A percentile compares a stretch with the other conserved stretches of the same genome.
phyloP scores from a whole-genome alignment of 768 basidiomycete species.

The Rhodotorula paludigena region DNA sequence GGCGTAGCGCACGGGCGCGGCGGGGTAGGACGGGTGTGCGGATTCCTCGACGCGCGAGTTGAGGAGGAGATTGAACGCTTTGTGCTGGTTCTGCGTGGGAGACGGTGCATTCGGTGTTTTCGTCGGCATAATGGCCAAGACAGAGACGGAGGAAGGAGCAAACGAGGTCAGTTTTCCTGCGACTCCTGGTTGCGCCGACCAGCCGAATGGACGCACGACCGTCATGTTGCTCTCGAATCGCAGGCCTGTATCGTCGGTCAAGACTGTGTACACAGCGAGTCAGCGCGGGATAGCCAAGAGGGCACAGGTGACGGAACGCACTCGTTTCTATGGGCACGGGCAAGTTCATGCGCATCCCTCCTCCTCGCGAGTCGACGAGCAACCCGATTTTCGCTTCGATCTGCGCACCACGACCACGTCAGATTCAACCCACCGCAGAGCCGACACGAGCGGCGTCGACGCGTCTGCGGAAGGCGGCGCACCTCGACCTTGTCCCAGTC shows the following conservation, averaged over 20 bases:
- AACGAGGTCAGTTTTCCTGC: no score
- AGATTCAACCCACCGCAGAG: neutral
- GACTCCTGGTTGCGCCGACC: no score
- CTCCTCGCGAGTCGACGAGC: slow-evolving; percentile 55
- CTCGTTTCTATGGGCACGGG: slow-evolving; percentile 81
- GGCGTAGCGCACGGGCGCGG: slow-evolving; percentile 62
- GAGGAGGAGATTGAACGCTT: slow-evolving; percentile 76
- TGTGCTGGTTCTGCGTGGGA: slow-evolving; percentile 67
- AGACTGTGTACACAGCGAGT: slow-evolving; percentile 53
- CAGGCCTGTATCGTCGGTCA: slow-evolving; percentile 61
- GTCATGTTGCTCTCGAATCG: slow-evolving; percentile 94
- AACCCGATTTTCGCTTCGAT: slow-evolving; percentile 84
- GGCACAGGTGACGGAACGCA: slow-evolving; percentile 50
- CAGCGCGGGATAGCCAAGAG: neutral
- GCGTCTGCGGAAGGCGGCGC: neutral
- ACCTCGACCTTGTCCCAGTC: slow-evolving; percentile 59
- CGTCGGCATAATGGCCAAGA: neutral
- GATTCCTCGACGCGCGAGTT: slow-evolving; percentile 68
- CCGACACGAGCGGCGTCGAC: no score
- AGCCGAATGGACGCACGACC: slow-evolving; percentile 54
- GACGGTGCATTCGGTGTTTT: no score
- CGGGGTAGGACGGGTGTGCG: slow-evolving; percentile 53
- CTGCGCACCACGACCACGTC: slow-evolving; percentile 34
- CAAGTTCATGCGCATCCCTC: slow-evolving; percentile 58
- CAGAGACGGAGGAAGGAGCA: neutral